Evolutionary conservation across 2,329 filamentous ascomycete genomes (phyloP), one percentile per base, ranked within the genome.

Genomic region (Claviceps maximensis): DNA sequence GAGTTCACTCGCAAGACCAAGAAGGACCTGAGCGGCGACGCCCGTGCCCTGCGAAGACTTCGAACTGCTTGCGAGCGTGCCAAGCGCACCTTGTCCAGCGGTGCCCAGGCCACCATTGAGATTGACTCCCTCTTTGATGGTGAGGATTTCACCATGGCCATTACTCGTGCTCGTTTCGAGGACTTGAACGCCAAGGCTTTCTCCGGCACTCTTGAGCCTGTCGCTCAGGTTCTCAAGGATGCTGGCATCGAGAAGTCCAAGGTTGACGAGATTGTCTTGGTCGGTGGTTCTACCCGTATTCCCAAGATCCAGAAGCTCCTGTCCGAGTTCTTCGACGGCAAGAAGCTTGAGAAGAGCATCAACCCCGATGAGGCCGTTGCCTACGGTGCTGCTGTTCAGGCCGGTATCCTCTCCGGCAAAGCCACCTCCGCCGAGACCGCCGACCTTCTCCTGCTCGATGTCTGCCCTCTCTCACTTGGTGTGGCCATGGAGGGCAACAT

Each of bases 311-410:
- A 98, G 85, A 97, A 97, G 83, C 86, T 98, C 61, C 84, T 98
- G 62, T 90, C 85, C 77, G 93, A 98, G 75, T 96, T 90, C 83
- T 98, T 98, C 78, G 87, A 94, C 71, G 90, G 90, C 75, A 98
- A 98, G 89, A 96, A 98, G 86, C 88, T 96, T 62, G 91, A 97
- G 83, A 97, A 96, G 82, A 93, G 87, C 80, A 97, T 97, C 79
- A 98, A 98, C 83, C 93, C 93, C 66, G 93, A 98, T 70, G 93
- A 98, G 81, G 93, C 93, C 63, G 93, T 98, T 67, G 93, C 93
- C 65, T 96, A 96, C 76, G 93, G 93, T 84, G 93, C 93, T 61
- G 93, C 93, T 64, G 91, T 98, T 58, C 93, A 98, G 79, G 93
- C 93, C 62, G 93, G 90, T 83, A 96, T 98, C 71, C 85, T 98